Conservation (phyloP, 495 filamentous ascomycete genomes). For the Penicillium nucicola region DNA sequence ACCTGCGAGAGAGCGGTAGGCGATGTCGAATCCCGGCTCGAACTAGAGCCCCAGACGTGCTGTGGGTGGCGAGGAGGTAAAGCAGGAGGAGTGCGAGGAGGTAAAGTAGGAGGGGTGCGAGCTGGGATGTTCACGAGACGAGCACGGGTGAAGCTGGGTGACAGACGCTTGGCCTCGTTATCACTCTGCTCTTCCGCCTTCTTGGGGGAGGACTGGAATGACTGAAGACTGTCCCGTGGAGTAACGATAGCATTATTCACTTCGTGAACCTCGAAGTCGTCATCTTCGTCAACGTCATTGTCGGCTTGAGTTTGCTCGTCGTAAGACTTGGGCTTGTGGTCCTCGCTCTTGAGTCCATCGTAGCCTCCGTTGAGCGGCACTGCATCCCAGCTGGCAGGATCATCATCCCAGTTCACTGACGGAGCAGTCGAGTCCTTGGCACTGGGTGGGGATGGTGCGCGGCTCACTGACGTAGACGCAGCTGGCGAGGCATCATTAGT, state of each 20-base stretch:
- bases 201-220: conserved; percentile 51
- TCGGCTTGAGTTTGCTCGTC: too few species aligned
- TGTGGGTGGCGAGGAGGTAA: conserved; percentile 60
- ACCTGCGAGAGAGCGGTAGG: conserved; percentile 26
- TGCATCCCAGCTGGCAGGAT: conserved; percentile 30
- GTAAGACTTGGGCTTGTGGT: background rate
- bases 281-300: conserved; percentile 18
- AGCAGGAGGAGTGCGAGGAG: conserved; percentile 62
- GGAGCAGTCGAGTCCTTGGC: conserved; percentile 40
- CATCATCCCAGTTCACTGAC: conserved; percentile 23
- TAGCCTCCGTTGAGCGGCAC: conserved; percentile 30
- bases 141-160: conserved; percentile 55
- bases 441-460: conserved; percentile 41
- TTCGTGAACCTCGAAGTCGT: conserved; percentile 43
- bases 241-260: conserved; percentile 41
- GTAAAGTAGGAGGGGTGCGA: conserved; percentile 63
- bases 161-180: conserved; percentile 41
- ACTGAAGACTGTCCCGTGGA: conserved; percentile 48
- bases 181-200: conserved; percentile 43
- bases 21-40: conserved; percentile 24
- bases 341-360: conserved; percentile 3
- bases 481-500: conserved; percentile 55
- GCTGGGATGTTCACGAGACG: conserved; percentile 70
- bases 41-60: conserved; percentile 30
- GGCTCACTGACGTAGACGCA: conserved; percentile 35